Conservation (phyloP, 2,329 filamentous ascomycete species). For the Aspergillus thermomutatus region DNA sequence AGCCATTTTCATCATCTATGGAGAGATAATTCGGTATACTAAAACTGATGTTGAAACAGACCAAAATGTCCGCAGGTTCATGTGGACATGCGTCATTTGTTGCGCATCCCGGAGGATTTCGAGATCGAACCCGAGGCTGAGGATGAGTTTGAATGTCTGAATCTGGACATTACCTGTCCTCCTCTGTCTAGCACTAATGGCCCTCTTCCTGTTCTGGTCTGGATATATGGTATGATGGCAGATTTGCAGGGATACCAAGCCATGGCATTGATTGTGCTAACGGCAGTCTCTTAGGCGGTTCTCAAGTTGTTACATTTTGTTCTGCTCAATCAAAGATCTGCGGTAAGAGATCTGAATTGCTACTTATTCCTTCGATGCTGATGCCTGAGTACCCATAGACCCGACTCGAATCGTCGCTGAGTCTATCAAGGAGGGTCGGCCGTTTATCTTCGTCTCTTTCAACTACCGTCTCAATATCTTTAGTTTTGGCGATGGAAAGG, state of each 20-base stretch:
- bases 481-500: constrained; percentile 42
- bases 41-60: constrained; percentile 20
- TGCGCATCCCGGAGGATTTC: constrained; percentile 40
- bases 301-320: constrained; percentile 45
- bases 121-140: constrained; percentile 28
- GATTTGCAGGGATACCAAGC: no score
- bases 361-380: background rate
- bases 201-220: constrained; percentile 41
- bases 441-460: constrained; percentile 43
- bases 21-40: background rate
- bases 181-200: background rate
- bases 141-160: constrained; percentile 45
- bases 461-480: constrained; percentile 47
- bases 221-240: constrained; percentile 41
- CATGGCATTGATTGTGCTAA: background rate
- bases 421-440: constrained; percentile 31
- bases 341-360: constrained; percentile 24
- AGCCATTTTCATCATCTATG: background rate
- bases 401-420: constrained; percentile 34
- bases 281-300: constrained; percentile 29
- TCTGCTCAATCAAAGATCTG: constrained; percentile 42
- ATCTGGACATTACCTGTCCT: constrained; percentile 40
- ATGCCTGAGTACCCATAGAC: constrained; percentile 22
- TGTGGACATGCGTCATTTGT: constrained; percentile 43
- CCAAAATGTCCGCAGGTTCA: constrained; percentile 43